These are phyloP conservation scores for Nitzschia sp. DNA, from an alignment of 108 stramenopile species.

Conservation along the genomic window DNA sequence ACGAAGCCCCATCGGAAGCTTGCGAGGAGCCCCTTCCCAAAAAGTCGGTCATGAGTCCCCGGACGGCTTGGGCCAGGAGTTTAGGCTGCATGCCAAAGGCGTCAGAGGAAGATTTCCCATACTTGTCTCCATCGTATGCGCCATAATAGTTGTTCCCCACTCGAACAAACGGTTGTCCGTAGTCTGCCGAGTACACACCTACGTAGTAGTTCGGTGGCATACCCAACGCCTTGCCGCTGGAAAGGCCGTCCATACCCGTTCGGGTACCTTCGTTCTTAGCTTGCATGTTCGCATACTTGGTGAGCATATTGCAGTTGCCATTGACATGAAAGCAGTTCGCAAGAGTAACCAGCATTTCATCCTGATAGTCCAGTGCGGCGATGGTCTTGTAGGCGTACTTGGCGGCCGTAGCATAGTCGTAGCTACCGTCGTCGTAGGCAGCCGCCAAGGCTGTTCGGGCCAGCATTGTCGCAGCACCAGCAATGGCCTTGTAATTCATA, in stretches of 20 bases:
- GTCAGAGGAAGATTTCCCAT: constrained; percentile 62
- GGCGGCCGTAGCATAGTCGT: constrained; percentile 61
- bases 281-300: constrained; percentile 62
- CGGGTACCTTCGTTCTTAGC: constrained; percentile 48
- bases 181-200: constrained; percentile 56
- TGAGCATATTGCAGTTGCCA: constrained; percentile 63
- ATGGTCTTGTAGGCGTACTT: constrained; percentile 63
- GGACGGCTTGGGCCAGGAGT: constrained; percentile 63
- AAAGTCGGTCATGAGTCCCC: constrained; percentile 72
- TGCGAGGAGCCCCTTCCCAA: constrained; percentile 51
- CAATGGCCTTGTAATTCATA: constrained; percentile 74
- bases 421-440: constrained; percentile 70
- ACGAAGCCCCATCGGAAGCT: neutral
- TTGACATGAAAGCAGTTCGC: constrained; percentile 68
- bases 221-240: constrained; percentile 47
- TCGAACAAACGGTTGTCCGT: constrained; percentile 82
- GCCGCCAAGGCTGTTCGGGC: constrained; percentile 82
- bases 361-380: constrained; percentile 50
- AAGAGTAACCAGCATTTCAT: constrained; percentile 49
- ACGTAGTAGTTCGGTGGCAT: constrained; percentile 79
- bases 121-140: constrained; percentile 61
- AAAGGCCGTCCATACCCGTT: constrained; percentile 54
- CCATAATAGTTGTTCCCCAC: constrained; percentile 72
- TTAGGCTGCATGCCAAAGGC: constrained; percentile 59
- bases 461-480: constrained; percentile 77